phyloP scores from a whole-genome alignment of 768 basidiomycete genomes.

The Fistulinella prunicolor region DNA sequence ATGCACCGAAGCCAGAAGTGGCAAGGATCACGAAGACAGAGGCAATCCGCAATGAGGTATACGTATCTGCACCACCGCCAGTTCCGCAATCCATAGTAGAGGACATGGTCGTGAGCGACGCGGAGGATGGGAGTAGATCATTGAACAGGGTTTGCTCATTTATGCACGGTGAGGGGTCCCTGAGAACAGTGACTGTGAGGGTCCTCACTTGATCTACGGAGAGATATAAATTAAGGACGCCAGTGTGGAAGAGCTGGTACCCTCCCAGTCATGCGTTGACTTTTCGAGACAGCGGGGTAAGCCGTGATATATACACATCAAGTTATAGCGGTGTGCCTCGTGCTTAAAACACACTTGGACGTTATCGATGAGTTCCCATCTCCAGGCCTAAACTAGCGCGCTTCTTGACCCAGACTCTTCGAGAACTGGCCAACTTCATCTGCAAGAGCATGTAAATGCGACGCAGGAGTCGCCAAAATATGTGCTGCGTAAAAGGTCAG shows the following conservation, averaged over 20 bases:
- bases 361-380: not conserved
- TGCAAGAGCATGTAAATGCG: conserved; percentile 39
- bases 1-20: conserved; percentile 56
- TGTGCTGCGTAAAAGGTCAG: conserved; percentile 69
- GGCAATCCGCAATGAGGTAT: conserved; percentile 58
- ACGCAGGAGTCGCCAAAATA: conserved; percentile 46
- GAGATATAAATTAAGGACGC: too few species aligned
- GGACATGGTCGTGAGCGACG: conserved; percentile 20
- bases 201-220: conserved; percentile 20
- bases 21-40: conserved; percentile 72
- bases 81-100: conserved; percentile 40
- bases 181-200: conserved; percentile 26
- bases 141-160: not conserved
- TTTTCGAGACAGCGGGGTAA: not conserved
- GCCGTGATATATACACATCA: not conserved
- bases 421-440: conserved; percentile 38
- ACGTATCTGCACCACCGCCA: conserved; percentile 49
- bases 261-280: conserved; percentile 19
- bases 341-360: not conserved
- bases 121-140: not conserved
- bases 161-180: not conserved
- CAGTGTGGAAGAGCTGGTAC: too few species aligned
- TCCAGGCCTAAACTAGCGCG: too few species aligned
- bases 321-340: not conserved
- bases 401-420: conserved; percentile 23